These are phyloP conservation scores for Torulaspora quercuum DNA, from an alignment of 805 yeast genomes.

Conservation along the genomic window DNA sequence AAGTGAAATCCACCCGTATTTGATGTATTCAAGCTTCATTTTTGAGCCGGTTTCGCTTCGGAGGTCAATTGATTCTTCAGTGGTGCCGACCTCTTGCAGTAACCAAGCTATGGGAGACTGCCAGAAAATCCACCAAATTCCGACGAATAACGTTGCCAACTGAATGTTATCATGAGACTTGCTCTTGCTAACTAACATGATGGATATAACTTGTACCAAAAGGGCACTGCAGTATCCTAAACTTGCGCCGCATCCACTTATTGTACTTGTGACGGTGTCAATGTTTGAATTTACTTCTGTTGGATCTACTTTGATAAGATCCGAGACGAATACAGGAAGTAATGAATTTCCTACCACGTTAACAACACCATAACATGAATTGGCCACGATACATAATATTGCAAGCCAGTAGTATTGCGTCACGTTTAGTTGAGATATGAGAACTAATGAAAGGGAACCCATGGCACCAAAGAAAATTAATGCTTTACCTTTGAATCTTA, in stretches of 20 bases:
- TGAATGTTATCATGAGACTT: constrained; percentile 39
- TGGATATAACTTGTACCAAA: constrained; percentile 59
- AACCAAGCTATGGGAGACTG: constrained; percentile 56
- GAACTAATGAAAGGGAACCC: constrained; percentile 55
- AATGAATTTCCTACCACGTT: constrained; percentile 77
- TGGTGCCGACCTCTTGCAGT: constrained; percentile 33
- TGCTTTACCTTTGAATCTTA: constrained; percentile 51
- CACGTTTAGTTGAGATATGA: constrained; percentile 37
- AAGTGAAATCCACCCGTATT: constrained; percentile 62
- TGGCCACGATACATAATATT: constrained; percentile 56
- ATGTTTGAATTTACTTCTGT: constrained; percentile 7
- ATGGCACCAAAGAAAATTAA: constrained; percentile 53
- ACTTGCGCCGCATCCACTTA: constrained; percentile 70
- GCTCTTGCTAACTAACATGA: constrained; percentile 47
- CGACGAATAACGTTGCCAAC: constrained; percentile 59
- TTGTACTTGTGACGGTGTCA: constrained; percentile 46
- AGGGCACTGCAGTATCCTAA: constrained; percentile 68
- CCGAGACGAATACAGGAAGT: constrained; percentile 56
- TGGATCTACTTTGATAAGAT: constrained; percentile 32
- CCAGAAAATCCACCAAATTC: constrained; percentile 74
- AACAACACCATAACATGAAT: constrained; percentile 71
- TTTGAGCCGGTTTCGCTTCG: neutral
- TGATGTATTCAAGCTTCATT: constrained; percentile 24
- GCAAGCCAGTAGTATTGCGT: constrained; percentile 39
- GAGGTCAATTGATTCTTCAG: constrained; percentile 1